Evolutionary conservation across 371 early-diverging fungal species (phyloP), one percentile per base, ranked within the genome.

Genomic region (Mucor ambiguus): DNA sequence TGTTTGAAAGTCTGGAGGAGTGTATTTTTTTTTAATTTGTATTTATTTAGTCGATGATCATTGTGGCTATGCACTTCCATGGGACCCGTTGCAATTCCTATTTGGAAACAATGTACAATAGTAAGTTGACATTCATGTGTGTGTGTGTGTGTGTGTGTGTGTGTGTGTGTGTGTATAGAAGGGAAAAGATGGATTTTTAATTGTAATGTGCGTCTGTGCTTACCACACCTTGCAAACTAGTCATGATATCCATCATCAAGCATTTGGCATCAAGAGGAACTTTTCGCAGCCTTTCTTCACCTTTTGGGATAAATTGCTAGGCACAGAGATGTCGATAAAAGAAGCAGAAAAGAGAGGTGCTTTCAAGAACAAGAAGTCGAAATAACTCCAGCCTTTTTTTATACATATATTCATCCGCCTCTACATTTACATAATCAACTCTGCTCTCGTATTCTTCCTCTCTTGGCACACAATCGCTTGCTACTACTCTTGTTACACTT

Each of bases 61-160:
- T 77, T 90, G 91, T 70, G 93, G 93, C 28, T 93, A 92, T 75
- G 80, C 84, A n/a, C 80, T 91, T 68, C 91, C 93, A n/a, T 92
- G 88, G 85, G 86, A 90, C 67, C 91, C 93, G 24, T 76, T 89
- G 44, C 85, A 88, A 62, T 73, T 72, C 16, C 60, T 87, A 20
- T 91, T 90, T 75, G 72, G 80, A 30, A 93, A 93, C 72, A 91
- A 91, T 66, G 90, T 89, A 2, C 84, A 74, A 67, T 92, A 90
- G 87, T 87, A 84, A 81, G 85, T 77, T 29, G 28, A 33, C 29
- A 37, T 63, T 18, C 22, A 12, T 14, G 26, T 46, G 16, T 16
- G 20, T 32, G 32, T 43, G 18, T 16, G 18, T 43, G 43, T 43
- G 43, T 43, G 16, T 43, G 43, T 46, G 46, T 44, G 44, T 44